phyloP scores from a whole-genome alignment of 129 eudicot species.

The Pulicaria dysenterica region DNA sequence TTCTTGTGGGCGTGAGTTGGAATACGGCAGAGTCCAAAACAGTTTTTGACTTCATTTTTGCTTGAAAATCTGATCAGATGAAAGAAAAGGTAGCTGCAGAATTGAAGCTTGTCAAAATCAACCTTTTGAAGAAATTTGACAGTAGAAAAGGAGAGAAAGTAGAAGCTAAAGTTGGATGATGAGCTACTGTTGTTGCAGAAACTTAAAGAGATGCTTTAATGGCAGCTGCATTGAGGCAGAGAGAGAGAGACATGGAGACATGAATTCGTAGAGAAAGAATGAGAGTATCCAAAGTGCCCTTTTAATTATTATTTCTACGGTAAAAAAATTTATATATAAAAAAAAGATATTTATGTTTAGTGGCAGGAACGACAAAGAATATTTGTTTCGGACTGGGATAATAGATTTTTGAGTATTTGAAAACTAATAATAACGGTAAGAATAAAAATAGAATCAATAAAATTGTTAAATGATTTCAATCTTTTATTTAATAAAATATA shows the following conservation, averaged over 20 bases:
- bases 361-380: too few species aligned
- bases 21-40: constrained; percentile 73
- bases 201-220: constrained; percentile 20
- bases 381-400: too few species aligned
- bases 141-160: background rate
- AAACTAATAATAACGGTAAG: too few species aligned
- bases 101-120: background rate
- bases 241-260: background rate
- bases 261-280: too few species aligned
- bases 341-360: too few species aligned
- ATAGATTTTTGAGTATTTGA: too few species aligned
- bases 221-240: constrained; percentile 18
- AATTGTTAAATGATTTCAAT: too few species aligned
- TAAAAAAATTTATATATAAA: too few species aligned
- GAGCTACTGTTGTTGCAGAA: constrained; percentile 18
- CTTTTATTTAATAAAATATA: too few species aligned
- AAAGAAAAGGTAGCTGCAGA: constrained; percentile 13
- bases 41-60: constrained; percentile 70
- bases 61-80: constrained; percentile 25
- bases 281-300: constrained; percentile 1
- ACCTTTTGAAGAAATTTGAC: background rate
- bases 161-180: background rate
- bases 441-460: too few species aligned
- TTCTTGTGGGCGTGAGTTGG: constrained; percentile 95
- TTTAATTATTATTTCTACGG: background rate